Evolutionary conservation across 164 flowering plant species (phyloP).

Genomic region (Vitis labrusca): DNA sequence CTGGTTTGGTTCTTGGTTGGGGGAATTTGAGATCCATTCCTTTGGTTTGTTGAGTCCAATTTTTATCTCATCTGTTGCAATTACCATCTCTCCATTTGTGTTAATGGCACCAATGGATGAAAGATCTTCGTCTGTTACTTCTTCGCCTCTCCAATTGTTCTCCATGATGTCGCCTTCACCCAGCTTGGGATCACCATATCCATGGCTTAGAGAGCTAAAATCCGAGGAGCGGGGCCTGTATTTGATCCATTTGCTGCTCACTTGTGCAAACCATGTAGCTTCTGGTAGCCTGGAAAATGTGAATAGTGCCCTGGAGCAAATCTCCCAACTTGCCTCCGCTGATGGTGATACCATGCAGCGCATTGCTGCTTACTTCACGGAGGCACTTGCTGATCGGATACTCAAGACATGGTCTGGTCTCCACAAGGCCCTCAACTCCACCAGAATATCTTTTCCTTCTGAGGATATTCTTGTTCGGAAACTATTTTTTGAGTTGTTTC

Average conservation of each 20-base stretch:
- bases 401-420: conserved; percentile 55
- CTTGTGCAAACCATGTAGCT: conserved; percentile 54
- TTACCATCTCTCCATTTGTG: background rate
- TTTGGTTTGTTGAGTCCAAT: too few species aligned
- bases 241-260: conserved; percentile 43
- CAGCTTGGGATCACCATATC: conserved; percentile 37
- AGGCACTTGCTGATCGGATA: conserved; percentile 51
- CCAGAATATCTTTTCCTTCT: conserved; percentile 22
- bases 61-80: background rate
- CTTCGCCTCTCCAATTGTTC: conserved; percentile 47
- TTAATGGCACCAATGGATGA: conserved; percentile 38
- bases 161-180: conserved; percentile 50
- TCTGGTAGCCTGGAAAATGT: conserved; percentile 48
- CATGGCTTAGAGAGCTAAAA: conserved; percentile 46
- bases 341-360: conserved; percentile 64
- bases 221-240: conserved; percentile 60
- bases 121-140: conserved; percentile 45
- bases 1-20: background rate
- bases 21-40: background rate
- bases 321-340: conserved; percentile 47
- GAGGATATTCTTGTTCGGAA: conserved; percentile 43
- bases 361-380: conserved; percentile 49
- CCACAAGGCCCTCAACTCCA: conserved; percentile 47
- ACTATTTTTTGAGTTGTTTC: conserved; percentile 45
- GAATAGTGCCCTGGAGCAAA: conserved; percentile 46